phyloP scores from a whole-genome alignment of 73 alveolate genomes.

The Symbiodinium pilosum region DNA sequence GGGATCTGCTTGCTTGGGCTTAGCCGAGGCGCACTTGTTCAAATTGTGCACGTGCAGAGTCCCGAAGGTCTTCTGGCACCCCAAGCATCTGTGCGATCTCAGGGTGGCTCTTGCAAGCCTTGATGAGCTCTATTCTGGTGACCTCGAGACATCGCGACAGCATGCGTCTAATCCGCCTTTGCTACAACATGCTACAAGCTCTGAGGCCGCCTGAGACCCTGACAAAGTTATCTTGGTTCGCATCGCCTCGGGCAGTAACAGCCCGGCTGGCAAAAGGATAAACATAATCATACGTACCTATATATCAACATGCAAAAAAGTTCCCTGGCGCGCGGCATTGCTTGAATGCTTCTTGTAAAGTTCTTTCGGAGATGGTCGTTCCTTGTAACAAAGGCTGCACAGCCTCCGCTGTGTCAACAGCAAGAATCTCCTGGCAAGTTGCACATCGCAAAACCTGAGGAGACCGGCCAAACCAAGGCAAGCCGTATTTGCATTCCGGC shows the following conservation, averaged over 20 bases:
- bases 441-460: background rate
- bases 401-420: conserved; percentile 74
- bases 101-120: conserved; percentile 74
- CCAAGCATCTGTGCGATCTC: conserved; percentile 43
- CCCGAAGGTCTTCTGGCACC: conserved; percentile 60
- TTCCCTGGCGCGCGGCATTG: conserved; percentile 54
- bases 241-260: conserved; percentile 9
- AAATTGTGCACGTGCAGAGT: conserved; percentile 53
- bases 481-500: background rate
- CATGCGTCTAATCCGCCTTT: background rate
- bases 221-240: conserved; percentile 65
- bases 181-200: background rate
- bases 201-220: no score
- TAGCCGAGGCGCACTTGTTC: conserved; percentile 38
- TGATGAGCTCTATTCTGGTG: conserved; percentile 67
- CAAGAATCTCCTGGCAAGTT: conserved; percentile 14
- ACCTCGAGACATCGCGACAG: background rate
- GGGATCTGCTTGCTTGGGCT: no score
- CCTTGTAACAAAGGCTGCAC: conserved; percentile 24
- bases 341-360: conserved; percentile 35
- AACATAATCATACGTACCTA: background rate
- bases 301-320: background rate
- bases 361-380: background rate
- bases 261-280: background rate
- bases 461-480: no score